Percentiles rank a stretch among this genome's conserved stretches.
Conservation (phyloP, 108 stramenopile genomes). For the Pseudonitzschia multiseries region DNA sequence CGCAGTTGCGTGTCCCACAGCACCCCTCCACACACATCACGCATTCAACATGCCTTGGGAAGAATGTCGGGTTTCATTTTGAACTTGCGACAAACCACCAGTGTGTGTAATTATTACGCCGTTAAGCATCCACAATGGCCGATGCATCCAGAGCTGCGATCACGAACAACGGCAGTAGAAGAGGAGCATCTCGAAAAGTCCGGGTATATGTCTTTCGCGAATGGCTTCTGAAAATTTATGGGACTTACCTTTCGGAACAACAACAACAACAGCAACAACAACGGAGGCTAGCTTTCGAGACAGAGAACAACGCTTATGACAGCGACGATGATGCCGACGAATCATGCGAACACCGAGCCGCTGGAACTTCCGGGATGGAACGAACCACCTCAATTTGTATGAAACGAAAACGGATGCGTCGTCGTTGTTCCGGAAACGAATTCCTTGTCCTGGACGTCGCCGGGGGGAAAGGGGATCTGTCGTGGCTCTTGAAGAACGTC, state of each 20-base stretch:
- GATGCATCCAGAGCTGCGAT: neutral
- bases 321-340: neutral
- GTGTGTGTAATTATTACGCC: no score
- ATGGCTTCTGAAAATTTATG: constrained; percentile 46
- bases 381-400: neutral
- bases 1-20: no score
- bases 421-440: neutral
- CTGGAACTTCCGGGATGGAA: neutral
- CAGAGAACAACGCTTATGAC: no score
- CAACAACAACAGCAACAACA: neutral
- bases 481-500: constrained; percentile 61
- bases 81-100: no score
- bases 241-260: constrained; percentile 29
- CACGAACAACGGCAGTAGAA: constrained; percentile 27
- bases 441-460: constrained; percentile 73
- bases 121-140: neutral
- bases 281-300: neutral
- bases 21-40: no score
- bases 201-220: constrained; percentile 71
- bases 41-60: no score
- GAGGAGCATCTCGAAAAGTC: constrained; percentile 59
- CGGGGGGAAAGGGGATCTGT: constrained; percentile 84
- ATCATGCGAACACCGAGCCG: neutral
- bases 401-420: neutral
- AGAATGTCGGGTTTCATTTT: no score